Percentiles rank a stretch among this genome's conserved stretches.
phyloP scores from a whole-genome alignment of 768 basidiomycete genomes.

The Tulasnella sp. region DNA sequence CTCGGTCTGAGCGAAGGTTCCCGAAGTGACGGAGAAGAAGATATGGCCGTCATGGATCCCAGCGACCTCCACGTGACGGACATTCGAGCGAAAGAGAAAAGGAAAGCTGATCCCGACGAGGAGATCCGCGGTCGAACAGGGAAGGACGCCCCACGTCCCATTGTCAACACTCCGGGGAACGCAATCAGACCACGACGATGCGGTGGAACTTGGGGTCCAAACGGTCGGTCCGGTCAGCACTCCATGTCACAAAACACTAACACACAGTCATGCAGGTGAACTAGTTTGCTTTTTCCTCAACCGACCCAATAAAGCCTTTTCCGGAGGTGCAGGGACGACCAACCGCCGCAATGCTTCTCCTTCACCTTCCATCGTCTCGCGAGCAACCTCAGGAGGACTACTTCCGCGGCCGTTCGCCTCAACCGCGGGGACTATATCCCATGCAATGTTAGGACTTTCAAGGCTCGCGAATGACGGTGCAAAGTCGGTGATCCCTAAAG shows the following conservation, averaged over 20 bases:
- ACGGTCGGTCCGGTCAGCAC: conserved; percentile 51
- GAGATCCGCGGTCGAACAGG: neutral
- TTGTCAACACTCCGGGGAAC: conserved; percentile 46
- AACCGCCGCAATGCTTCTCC: conserved; percentile 28
- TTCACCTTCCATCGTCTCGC: conserved; percentile 29
- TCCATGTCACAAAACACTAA: neutral
- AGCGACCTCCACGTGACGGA: conserved; percentile 44
- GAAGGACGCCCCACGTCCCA: neutral
- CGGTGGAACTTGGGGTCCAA: conserved; percentile 84
- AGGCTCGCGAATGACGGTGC: conserved; percentile 26
- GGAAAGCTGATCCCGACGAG: neutral
- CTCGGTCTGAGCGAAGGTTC: conserved; percentile 54
- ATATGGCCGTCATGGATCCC: conserved; percentile 38
- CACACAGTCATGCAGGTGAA: conserved; percentile 54
- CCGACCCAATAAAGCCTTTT: conserved; percentile 47
- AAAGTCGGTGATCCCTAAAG: conserved; percentile 6
- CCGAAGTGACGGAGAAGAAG: conserved; percentile 61
- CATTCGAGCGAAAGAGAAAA: neutral
- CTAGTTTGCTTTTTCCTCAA: conserved; percentile 76
- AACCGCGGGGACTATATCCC: conserved; percentile 25
- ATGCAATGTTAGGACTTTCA: conserved; percentile 30
- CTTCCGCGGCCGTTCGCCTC: conserved; percentile 19
- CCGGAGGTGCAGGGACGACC: conserved; percentile 45
- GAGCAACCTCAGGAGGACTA: conserved; percentile 22
- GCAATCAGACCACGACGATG: conserved; percentile 80